Evolutionary conservation across 2,329 filamentous ascomycete genomes (phyloP).

Genomic region (Delphinella strobiligena): DNA sequence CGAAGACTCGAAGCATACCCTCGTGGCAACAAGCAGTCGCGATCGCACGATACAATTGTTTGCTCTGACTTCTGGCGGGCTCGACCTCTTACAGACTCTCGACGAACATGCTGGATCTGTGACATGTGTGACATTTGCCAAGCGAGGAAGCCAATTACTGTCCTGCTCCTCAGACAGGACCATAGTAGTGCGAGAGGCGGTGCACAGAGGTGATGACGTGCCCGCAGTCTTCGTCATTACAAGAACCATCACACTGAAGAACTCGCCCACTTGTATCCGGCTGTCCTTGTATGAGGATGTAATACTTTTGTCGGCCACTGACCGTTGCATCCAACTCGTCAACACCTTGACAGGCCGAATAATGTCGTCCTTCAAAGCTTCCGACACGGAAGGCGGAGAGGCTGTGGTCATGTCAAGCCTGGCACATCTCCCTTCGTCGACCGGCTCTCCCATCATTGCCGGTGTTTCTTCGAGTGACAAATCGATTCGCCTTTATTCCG

Average conservation of each 20-base stretch:
- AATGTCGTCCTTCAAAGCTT: constrained; percentile 65
- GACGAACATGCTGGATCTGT: constrained; percentile 86
- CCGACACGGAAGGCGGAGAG: constrained; percentile 68
- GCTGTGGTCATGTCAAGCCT: constrained; percentile 74
- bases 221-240: constrained; percentile 59
- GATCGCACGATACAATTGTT: constrained; percentile 96
- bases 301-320: constrained; percentile 49
- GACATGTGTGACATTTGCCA: constrained; percentile 61
- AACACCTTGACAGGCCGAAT: constrained; percentile 50
- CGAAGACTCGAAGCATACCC: constrained; percentile 46
- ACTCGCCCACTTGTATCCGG: constrained; percentile 76
- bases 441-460: constrained; percentile 57
- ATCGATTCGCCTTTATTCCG: constrained; percentile 82
- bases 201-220: constrained; percentile 52
- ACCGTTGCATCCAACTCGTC: constrained; percentile 48
- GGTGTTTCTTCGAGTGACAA: constrained; percentile 94
- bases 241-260: constrained; percentile 69
- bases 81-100: constrained; percentile 74
- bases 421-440: constrained; percentile 44
- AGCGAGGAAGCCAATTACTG: constrained; percentile 54
- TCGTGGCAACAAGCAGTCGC: constrained; percentile 73
- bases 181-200: constrained; percentile 67
- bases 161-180: constrained; percentile 86
- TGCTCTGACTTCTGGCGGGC: constrained; percentile 34
- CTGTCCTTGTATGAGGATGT: constrained; percentile 49